Percentiles rank a stretch among this genome's conserved stretches.
Conservation (phyloP, 176 grass and related monocot genomes). For the Aechmea fasciata region DNA sequence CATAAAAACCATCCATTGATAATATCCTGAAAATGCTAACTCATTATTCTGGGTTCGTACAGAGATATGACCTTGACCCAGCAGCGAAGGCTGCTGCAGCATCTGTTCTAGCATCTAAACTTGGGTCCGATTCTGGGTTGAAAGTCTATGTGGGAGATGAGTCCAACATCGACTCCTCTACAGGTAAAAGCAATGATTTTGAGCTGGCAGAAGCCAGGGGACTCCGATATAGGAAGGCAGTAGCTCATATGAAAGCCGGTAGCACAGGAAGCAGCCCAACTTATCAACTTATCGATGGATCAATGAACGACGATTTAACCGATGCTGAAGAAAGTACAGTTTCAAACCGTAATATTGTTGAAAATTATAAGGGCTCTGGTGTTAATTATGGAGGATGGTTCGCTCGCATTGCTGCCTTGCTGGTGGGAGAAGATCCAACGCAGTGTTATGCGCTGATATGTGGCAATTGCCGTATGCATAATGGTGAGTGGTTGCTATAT, state of each 20-base stretch:
- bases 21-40: no score
- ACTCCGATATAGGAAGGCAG: conserved; percentile 42
- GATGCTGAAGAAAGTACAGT: conserved; percentile 30
- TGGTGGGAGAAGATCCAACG: conserved; percentile 97
- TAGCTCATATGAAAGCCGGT: conserved; percentile 1
- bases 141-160: conserved; percentile 12
- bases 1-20: no score
- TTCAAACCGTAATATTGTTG: conserved; percentile 37
- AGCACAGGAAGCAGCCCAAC: conserved; percentile 1
- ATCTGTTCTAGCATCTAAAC: conserved; percentile 21
- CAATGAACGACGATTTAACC: conserved; percentile 27
- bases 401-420: conserved; percentile 62
- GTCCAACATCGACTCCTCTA: not conserved
- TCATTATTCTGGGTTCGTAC: no score
- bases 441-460: conserved; percentile 86
- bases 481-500: conserved; percentile 32
- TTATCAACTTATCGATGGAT: conserved; percentile 24
- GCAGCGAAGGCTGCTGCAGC: conserved; percentile 26
- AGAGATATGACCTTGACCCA: conserved; percentile 28
- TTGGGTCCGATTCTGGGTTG: conserved; percentile 20
- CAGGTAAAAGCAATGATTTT: conserved; percentile 29
- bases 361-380: conserved; percentile 50
- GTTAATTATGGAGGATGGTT: conserved; percentile 61
- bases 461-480: conserved; percentile 84
- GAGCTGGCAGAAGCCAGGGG: conserved; percentile 32